A percentile compares a stretch with the other conserved stretches of the same genome.
phyloP scores from a whole-genome alignment of 768 basidiomycete genomes.

The Exidia glandulosa region DNA sequence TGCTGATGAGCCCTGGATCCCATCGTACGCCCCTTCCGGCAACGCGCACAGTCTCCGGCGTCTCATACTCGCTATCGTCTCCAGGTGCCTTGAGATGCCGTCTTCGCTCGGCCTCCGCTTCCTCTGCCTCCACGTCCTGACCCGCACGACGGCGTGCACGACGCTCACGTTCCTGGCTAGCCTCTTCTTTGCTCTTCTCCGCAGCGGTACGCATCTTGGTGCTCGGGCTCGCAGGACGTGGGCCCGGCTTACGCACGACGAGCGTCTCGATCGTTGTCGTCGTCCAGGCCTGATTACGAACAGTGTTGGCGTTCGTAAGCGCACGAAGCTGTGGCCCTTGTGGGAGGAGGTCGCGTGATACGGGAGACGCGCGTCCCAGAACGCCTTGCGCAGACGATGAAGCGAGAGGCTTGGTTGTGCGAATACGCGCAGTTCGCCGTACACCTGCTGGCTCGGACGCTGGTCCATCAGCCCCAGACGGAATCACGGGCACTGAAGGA shows the following conservation, averaged over 20 bases:
- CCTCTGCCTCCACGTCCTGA: conserved; percentile 19
- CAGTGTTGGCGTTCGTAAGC: conserved; percentile 62
- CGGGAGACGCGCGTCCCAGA: conserved; percentile 18
- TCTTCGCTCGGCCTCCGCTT: conserved; percentile 16
- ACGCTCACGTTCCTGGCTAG: conserved; percentile 23
- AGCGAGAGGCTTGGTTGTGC: conserved; percentile 4
- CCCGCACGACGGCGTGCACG: conserved; percentile 43
- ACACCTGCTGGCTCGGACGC: neutral
- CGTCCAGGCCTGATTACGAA: conserved; percentile 56
- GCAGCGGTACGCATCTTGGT: conserved; percentile 58
- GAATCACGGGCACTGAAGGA: neutral
- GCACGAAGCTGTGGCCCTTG: conserved; percentile 36
- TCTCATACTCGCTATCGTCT: conserved; percentile 72
- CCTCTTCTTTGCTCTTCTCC: conserved; percentile 60
- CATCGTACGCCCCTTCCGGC: conserved; percentile 51
- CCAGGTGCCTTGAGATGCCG: conserved; percentile 58
- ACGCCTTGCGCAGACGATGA: neutral
- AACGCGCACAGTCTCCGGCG: conserved; percentile 37
- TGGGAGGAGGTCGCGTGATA: conserved; percentile 35
- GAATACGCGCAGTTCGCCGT: conserved; percentile 18
- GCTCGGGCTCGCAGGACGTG: conserved; percentile 67
- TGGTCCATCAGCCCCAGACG: neutral
- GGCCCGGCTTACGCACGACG: conserved; percentile 57
- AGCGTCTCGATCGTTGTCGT: conserved; percentile 55
- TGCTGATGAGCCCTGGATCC: conserved; percentile 57